Base-by-base conservation (phyloP, 345 rosid species). In the Leavenworthia alabamica region DNA sequence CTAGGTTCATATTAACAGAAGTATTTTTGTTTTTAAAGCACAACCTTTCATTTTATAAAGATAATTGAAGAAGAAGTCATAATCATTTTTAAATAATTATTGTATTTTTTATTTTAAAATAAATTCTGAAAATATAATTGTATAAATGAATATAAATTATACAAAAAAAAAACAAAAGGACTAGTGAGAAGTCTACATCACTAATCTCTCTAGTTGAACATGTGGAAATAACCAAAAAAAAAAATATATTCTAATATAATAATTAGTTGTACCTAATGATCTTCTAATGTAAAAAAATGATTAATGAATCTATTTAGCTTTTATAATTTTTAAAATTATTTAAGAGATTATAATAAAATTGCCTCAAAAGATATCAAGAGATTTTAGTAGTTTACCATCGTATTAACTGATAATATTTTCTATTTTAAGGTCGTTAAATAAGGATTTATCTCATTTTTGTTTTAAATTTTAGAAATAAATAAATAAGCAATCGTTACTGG, bases 111-210 rank as follows among this genome's bases (percentile, higher is more conserved):
- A 47, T 20, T 40, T 59, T 23, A 39, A 40, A 31, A 3, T 15
- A 3, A 13, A n/a, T 29, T 17, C 13, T 28, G 32, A 66, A 36
- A 66, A 36, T 56, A 39, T n/a, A 31, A 35, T 36, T 45, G 28
- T 57, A 23, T 58, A 48, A 47, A 19, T 47, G n/a, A 29, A 28
- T 27, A 40, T 1, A 19, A 1, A 6, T 47, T 46, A 31, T 32
- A n/a, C 10, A 57, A 40, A 67, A 59, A 4, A 28, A 49, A 32
- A 40, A 66, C 47, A 19, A 20, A 0, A 10, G 10, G 15, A n/a
- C n/a, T 23, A 41, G 65, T 40, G 52, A 2, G 41, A 19, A 35
- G 66, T 58, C 72, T 11, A 7, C 15, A 49, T 58, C 65, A 13
- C 36, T 67, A 58, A 39, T 48, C 27, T 20, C 27, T 57, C 35